Evolutionary conservation across 202 grass and related monocot genomes (phyloP).

Genomic region (Panicum virgatum): DNA sequence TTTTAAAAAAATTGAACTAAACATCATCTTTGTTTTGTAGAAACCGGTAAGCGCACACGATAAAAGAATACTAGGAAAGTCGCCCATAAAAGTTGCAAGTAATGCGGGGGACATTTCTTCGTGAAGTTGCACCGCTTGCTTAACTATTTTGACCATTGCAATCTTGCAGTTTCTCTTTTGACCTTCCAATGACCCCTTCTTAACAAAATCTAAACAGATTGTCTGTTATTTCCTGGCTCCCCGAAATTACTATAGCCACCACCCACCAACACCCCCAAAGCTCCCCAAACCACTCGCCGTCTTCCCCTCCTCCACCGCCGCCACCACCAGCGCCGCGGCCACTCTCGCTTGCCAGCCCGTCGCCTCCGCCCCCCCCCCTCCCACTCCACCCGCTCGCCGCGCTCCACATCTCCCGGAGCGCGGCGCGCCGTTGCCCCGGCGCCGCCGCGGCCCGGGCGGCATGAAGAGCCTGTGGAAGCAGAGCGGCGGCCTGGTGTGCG

Average conservation of each 20-base stretch:
- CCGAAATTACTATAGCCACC: conserved; percentile 4
- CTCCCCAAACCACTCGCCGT: conserved; percentile 30
- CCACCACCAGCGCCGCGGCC: neutral
- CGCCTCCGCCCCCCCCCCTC: neutral
- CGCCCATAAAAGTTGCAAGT: neutral
- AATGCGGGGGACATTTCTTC: neutral
- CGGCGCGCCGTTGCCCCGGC: neutral
- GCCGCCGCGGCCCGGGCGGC: neutral
- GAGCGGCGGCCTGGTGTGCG: conserved; percentile 47
- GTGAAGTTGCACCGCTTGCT: neutral
- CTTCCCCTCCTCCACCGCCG: neutral
- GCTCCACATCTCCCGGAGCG: neutral
- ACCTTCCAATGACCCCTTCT: neutral
- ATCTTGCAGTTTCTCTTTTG: neutral
- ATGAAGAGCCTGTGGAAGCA: conserved; percentile 63
- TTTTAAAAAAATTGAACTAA: no score
- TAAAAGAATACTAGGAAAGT: neutral
- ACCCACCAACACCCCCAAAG: neutral
- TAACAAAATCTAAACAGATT: neutral
- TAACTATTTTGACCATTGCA: neutral
- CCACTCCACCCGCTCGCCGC: neutral
- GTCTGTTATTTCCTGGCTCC: neutral
- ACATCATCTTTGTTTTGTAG: neutral
- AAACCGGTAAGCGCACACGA: neutral
- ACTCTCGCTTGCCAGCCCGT: neutral